These are phyloP conservation scores for Stephanodiscus triporus DNA, from an alignment of 108 stramenopile species.

Conservation along the genomic window DNA sequence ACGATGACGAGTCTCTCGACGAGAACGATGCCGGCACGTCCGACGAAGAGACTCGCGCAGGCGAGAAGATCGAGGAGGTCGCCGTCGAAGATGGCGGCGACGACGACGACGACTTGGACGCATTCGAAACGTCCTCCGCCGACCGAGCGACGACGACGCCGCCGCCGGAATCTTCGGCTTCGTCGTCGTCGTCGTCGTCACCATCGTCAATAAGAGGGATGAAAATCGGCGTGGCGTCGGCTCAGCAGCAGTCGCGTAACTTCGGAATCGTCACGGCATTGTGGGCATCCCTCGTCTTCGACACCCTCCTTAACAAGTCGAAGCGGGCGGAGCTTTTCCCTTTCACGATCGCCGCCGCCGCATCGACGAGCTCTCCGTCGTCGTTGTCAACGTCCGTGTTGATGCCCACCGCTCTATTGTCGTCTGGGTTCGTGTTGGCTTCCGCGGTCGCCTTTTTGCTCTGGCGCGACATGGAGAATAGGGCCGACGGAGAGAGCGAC, in stretches of 20 bases:
- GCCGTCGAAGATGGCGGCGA: neutral
- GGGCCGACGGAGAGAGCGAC: constrained; percentile 14
- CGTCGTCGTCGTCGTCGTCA: neutral
- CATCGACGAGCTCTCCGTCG: neutral
- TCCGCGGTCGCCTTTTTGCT: constrained; percentile 26
- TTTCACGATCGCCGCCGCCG: neutral
- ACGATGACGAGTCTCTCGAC: neutral
- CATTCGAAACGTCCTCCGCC: too few relatives aligned
- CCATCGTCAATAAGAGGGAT: neutral
- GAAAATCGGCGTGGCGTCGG: neutral
- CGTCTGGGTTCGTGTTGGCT: constrained; percentile 40
- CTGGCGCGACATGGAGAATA: constrained; percentile 35
- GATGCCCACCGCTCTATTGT: constrained; percentile 25
- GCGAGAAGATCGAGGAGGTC: neutral
- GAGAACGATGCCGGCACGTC: neutral
- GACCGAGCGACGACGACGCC: too few relatives aligned
- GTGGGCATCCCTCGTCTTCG: constrained; percentile 44
- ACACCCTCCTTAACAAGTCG: constrained; percentile 31
- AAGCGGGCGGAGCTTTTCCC: constrained; percentile 35
- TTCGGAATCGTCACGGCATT: constrained; percentile 38
- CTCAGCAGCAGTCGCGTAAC: constrained; percentile 27
- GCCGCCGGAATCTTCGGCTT: too few relatives aligned
- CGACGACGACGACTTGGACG: neutral
- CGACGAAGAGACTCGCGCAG: neutral
- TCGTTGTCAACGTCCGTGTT: neutral